Evolutionary conservation across 768 basidiomycete species (phyloP), one percentile per base, ranked within the genome.

Genomic region (Leucosporidium yakuticum): DNA sequence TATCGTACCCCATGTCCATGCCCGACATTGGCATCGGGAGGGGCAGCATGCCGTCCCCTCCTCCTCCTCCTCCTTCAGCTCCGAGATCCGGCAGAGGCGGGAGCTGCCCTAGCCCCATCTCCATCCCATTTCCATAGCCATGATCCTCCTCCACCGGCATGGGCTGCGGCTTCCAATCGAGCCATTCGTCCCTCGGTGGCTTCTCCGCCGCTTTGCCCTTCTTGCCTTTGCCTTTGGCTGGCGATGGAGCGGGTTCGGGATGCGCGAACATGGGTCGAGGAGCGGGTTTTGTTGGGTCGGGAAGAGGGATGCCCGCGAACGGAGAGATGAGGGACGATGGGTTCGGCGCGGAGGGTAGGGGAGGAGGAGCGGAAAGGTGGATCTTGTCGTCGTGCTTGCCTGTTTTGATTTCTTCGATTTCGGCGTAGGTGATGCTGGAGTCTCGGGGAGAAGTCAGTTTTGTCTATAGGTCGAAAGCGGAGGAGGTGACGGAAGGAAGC

Each of bases 391-490:
- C 71, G 32, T 62, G 53, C 25, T 64, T 51, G 20, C 71, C 71
- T 2, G 34, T 48, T 29, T 69, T 68, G 62, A 72, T 60, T 34
- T 72, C 71, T 23, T 61, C 48, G 11, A 72, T 63, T 32, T 72
- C 67, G 36, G 64, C 36, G 62, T 63, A 69, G 39, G 32, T 51
- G 60, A 72, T 72, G 2, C 71, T 72, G 61, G 36, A 44, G 6
- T 1, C n/a, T 23, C 29, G 47, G 25, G 23, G 50, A n/a, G 7
- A 20, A 23, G 50, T 51, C 23, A 51, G 50, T 8, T 11, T 9
- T 9, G 3, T 19, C 17, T 2, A 5, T 9, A 9, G 19, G 25
- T 23, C 19, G 57, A 9, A 8, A 44, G 20, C 25, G 25, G 21
- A 4, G 31, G 15, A 25, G 20, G 19, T 2, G 3, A 23, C 4